A percentile compares a stretch with the other conserved stretches of the same genome.
These are phyloP conservation scores for Podila clonocystis DNA, from an alignment of 192 early-diverging fungal species.

Conservation along the genomic window DNA sequence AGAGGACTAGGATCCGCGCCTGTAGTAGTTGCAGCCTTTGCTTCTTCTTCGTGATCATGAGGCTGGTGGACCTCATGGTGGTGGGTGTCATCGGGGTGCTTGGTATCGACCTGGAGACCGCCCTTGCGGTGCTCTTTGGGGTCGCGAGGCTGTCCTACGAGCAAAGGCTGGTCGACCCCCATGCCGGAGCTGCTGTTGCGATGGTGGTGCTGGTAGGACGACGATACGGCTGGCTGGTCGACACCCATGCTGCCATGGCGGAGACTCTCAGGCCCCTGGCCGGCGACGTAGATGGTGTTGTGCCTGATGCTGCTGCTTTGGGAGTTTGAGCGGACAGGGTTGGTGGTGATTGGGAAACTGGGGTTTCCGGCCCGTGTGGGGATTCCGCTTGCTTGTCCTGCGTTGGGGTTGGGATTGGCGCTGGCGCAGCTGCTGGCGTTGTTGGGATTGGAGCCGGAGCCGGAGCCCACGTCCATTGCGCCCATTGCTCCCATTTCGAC, in stretches of 20 bases:
- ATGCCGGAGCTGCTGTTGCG: conserved; percentile 1
- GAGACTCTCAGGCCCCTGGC: conserved; percentile 8
- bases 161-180: conserved; percentile 18
- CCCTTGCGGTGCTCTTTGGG: not conserved
- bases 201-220: not conserved
- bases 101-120: not conserved
- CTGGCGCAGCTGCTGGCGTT: too few relatives aligned
- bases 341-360: not conserved
- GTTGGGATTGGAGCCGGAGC: too few relatives aligned
- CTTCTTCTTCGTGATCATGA: not conserved
- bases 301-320: not conserved
- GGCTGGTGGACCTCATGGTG: conserved; percentile 4
- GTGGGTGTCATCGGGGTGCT: conserved; percentile 4
- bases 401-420: too few relatives aligned
- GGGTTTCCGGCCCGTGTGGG: not conserved
- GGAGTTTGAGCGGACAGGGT: not conserved
- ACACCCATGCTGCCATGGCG: conserved; percentile 21
- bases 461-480: too few relatives aligned
- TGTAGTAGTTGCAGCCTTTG: too few relatives aligned
- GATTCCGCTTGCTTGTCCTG: too few relatives aligned
- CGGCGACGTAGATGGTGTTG: conserved; percentile 26
- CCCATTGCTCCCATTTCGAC: too few relatives aligned
- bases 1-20: too few relatives aligned
- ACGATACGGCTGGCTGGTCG: conserved; percentile 16
- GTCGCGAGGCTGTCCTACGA: conserved; percentile 12